phyloP scores from a whole-genome alignment of 1,284 basidiomycete species.

The Heliocybe sulcata region DNA sequence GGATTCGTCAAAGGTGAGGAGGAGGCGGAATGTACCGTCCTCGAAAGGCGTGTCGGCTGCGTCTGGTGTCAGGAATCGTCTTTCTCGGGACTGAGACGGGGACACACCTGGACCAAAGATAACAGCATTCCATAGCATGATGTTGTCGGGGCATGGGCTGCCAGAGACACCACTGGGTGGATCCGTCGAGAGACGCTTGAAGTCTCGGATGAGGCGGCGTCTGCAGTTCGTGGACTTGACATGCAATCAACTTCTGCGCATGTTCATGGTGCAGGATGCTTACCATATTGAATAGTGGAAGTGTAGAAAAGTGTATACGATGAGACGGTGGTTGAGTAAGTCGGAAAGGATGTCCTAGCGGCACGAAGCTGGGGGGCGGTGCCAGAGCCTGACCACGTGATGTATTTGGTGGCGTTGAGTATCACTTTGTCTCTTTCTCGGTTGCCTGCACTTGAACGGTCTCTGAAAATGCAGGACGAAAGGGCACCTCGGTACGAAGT shows the following conservation, averaged over 20 bases:
- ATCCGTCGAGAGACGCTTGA: conserved; percentile 91
- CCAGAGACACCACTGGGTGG: conserved; percentile 96
- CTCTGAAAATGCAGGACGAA: conserved; percentile 41
- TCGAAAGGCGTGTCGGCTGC: conserved; percentile 97
- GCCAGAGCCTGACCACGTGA: background rate
- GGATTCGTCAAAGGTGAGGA: conserved; percentile 93
- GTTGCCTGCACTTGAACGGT: too few relatives aligned
- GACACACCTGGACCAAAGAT: conserved; percentile 99
- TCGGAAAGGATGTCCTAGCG: background rate
- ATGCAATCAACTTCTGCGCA: too few relatives aligned
- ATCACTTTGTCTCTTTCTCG: too few relatives aligned
- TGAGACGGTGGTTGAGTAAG: background rate
- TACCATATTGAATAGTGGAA: background rate
- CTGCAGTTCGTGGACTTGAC: conserved; percentile 91
- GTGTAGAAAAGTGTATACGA: background rate
- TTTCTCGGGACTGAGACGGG: too few relatives aligned
- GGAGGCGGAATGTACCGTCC: conserved; percentile 96
- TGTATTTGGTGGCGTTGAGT: too few relatives aligned
- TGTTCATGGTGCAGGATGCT: background rate
- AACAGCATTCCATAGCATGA: conserved; percentile 99
- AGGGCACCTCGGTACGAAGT: conserved; percentile 38
- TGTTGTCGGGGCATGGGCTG: conserved; percentile 95
- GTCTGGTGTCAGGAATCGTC: conserved; percentile 5
- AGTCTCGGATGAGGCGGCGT: conserved; percentile 90
- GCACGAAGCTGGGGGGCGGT: background rate